Base-by-base conservation (phyloP, 306 rosid species). In the Amphicarpaea edgeworthii region DNA sequence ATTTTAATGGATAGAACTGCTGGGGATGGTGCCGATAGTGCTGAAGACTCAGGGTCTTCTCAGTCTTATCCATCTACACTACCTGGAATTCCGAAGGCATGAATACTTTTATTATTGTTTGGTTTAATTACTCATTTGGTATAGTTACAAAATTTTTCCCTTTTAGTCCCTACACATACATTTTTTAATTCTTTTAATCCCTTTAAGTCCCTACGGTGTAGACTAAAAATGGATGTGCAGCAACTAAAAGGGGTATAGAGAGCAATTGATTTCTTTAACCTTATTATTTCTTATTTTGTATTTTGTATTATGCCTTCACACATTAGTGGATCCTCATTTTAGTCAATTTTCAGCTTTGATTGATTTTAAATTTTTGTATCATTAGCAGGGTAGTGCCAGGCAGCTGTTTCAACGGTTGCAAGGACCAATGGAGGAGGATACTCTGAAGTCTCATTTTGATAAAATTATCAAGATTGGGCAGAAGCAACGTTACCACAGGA, bases 31-130 rank as follows among this genome's bases (percentile, higher is more conserved):
- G 98, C 94, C 21, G 99, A 96, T 62, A 96, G 99, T 79, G 99
- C 97, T 59, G 99, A 96, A 82, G 98, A 96, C 84, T 96, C 99
- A 21, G 99, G 98, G 72, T 90, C 98, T 70, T 93, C 98, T 77
- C 99, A 93, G 83, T 93, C 99, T 70, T 96, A 96, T 87, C 96
- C 98, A 15, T 96, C 96, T 77, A 96, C 99, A 12, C 79, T 96
- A 68, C 99, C 97, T 12, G 99, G 99, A 66, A 96, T 96, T 82
- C 99, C 99, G 5, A 90, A 96, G 99, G 99, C 96, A 91, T 83
- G 87, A 63, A 72, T 68, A 17, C 34, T 60, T 46, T 38, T 41
- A n/a, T 73, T 34, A 34, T 34, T n/a, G n/a, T n/a, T 34, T 34
- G 40, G 40, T 34, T 34, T 34, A 34, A 34, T 34, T 34, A 34